phyloP scores from a whole-genome alignment of 768 basidiomycete species.

The Erythrobasidium yunnanense region DNA sequence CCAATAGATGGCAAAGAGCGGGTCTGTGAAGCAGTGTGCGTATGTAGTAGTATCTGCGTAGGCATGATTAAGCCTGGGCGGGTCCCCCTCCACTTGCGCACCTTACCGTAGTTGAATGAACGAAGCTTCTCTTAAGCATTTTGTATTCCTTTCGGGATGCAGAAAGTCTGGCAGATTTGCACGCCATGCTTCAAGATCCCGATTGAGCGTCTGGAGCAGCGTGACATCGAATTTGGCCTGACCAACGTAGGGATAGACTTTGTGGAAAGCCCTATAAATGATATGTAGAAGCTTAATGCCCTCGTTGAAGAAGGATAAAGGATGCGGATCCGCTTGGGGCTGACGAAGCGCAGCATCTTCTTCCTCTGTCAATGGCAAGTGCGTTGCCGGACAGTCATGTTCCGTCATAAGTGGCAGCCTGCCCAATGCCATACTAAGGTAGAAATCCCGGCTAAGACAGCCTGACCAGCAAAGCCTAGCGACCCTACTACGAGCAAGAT shows the following conservation, averaged over 20 bases:
- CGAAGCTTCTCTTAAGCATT: neutral
- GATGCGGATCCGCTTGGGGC: neutral
- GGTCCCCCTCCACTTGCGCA: neutral
- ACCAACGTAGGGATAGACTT: neutral
- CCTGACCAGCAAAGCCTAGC: neutral
- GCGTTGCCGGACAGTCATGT: neutral
- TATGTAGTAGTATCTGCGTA: neutral
- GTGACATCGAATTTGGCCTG: neutral
- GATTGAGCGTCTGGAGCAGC: neutral
- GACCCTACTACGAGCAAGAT: neutral
- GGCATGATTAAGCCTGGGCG: neutral
- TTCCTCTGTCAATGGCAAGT: neutral
- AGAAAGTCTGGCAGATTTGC: neutral
- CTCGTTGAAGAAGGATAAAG: neutral
- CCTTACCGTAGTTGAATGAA: neutral
- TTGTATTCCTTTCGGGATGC: neutral
- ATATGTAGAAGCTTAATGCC: neutral
- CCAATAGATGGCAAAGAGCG: neutral
- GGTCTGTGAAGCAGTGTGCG: neutral
- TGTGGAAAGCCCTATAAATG: neutral
- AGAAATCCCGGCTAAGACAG: neutral
- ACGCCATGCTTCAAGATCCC: neutral
- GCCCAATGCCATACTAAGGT: neutral
- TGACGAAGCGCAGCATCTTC: neutral
- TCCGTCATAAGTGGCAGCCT: neutral